Percentiles rank a stretch among this genome's conserved stretches.
Evolutionary conservation across 2,329 filamentous ascomycete species (phyloP).

Genomic region (Ambrosiella cleistominuta): DNA sequence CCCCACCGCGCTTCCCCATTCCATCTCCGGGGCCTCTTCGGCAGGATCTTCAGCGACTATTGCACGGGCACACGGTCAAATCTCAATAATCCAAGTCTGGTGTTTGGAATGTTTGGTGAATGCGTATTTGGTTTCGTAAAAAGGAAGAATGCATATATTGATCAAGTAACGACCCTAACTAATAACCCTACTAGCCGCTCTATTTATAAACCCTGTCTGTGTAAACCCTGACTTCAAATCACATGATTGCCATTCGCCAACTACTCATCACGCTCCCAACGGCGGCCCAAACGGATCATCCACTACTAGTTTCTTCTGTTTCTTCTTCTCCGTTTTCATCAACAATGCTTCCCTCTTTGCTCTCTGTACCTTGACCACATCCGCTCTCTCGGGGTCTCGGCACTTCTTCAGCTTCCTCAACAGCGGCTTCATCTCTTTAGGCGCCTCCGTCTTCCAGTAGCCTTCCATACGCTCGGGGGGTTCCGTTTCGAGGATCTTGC

Average conservation of each 20-base stretch:
- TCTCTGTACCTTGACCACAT: constrained; percentile 51
- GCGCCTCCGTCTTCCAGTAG: constrained; percentile 35
- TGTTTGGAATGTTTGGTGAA: no score
- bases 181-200: no score
- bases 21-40: no score
- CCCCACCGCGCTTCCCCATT: no score
- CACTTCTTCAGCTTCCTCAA: constrained; percentile 56
- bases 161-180: no score
- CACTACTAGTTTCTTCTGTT: constrained; percentile 20
- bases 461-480: constrained; percentile 36
- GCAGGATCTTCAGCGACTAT: no score
- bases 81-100: no score
- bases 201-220: no score
- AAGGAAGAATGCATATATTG: no score
- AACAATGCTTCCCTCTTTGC: constrained; percentile 39
- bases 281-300: constrained; percentile 33
- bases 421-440: constrained; percentile 36
- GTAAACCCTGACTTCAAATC: no score
- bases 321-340: constrained; percentile 25
- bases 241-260: background rate
- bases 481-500: constrained; percentile 37
- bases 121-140: no score
- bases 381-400: constrained; percentile 54
- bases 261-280: constrained; percentile 13
- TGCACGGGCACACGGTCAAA: no score